A percentile compares a stretch with the other conserved stretches of the same genome.
Conservation (phyloP, 495 filamentous ascomycete genomes). For the Paragyromitra xinjiangensis region DNA sequence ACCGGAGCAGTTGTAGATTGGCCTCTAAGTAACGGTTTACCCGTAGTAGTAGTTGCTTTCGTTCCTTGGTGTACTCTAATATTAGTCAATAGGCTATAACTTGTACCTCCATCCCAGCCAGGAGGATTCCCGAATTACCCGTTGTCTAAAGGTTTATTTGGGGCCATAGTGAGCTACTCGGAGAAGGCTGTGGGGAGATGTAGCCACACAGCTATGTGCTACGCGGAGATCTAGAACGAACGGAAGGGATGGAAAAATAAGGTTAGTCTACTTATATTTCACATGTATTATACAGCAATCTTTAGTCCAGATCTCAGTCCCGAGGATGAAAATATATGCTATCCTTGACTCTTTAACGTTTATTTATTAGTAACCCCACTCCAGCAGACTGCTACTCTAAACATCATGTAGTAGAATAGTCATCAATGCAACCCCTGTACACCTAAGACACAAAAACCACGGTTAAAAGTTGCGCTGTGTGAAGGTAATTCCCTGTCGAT, state of each 20-base stretch:
- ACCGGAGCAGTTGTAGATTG: background rate
- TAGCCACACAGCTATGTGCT: background rate
- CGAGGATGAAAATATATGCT: too few relatives aligned
- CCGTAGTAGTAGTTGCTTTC: background rate
- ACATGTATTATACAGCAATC: background rate
- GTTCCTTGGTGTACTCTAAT: background rate
- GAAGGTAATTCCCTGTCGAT: background rate
- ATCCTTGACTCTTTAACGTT: too few relatives aligned
- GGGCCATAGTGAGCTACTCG: background rate
- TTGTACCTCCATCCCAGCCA: background rate
- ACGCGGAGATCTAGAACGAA: background rate
- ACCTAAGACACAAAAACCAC: background rate
- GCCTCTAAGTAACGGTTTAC: background rate
- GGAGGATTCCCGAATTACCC: background rate
- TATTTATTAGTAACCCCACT: too few relatives aligned
- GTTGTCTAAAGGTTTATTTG: background rate
- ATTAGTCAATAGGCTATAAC: background rate
- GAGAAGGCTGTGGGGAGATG: background rate
- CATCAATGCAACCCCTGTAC: too few relatives aligned
- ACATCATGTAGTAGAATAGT: too few relatives aligned
- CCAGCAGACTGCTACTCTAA: too few relatives aligned
- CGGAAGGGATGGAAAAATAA: background rate
- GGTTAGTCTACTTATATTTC: background rate
- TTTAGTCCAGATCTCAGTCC: too few relatives aligned
- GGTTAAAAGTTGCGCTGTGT: constrained; percentile 17